Evolutionary conservation across 305 asterid species (phyloP), one percentile per base, ranked within the genome.

Genomic region (Fraxinus nigra): DNA sequence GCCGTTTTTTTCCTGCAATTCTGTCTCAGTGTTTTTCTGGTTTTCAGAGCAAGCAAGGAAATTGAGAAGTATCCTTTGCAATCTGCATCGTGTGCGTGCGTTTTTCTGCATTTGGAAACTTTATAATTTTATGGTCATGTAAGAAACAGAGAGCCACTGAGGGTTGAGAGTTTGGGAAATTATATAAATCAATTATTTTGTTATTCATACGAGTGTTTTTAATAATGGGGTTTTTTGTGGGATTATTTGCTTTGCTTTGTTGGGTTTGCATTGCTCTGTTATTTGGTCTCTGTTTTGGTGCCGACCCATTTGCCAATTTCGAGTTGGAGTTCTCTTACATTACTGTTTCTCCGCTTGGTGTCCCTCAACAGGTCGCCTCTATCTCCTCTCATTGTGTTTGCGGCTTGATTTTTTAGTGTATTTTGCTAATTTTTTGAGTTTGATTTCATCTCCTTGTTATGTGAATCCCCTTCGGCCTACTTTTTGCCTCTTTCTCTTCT

Each of bases 291-390:
- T 85, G 92, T 63, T 92, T 87, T 1, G 87, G 90, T 22, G 97
- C 84, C 2, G 99, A 95, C 85, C 98, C 97, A 4, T 92, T 82
- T 73, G 91, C 87, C 43, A 80, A 80, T 86, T 89, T 87, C 81
- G 89, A 90, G 32, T 89, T 95, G 86, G 98, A 88, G 76, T 48
- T 88, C 81, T 88, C 98, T 7, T 95, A 94, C 87, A 87, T 90
- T 59, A 93, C 94, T 35, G 97, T 85, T 79, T 93, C 97, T 77
- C 99, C 99, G 9, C 93, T 94, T 16, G 98, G 99, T 30, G 91
- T 92, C 81, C 96, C 98, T 77, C 99, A 95, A 79, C 98, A 91
- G 98, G 99, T 95, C n/a, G 8, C 10, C 37, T 13, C 75, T 65
- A 2, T 5, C 20, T 69, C 72, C 37, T 69, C 11, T 69, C 75